Conservation (phyloP, 2,329 filamentous ascomycete species). For the Cryphonectria radicalis region DNA sequence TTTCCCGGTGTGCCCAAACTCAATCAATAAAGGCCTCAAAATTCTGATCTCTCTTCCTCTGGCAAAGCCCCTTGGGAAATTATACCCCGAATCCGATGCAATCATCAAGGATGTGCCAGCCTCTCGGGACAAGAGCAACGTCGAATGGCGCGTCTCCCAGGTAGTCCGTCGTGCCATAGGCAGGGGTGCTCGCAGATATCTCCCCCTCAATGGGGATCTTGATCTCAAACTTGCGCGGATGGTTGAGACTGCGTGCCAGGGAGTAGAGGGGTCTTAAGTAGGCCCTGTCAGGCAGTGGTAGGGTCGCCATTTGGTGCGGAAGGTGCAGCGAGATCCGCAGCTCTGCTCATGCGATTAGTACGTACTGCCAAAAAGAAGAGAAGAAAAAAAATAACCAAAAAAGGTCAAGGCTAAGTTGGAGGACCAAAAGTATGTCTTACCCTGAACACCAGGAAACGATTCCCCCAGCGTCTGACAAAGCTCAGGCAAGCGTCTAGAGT, state of each 20-base stretch:
- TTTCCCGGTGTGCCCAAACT: background rate
- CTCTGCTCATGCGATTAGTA: background rate
- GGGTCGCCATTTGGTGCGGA: background rate
- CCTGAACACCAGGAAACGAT: constrained; percentile 6
- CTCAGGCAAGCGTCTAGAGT: background rate
- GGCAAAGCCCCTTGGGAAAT: background rate
- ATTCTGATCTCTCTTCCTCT: background rate
- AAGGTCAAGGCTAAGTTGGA: too few relatives aligned
- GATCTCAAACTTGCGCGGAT: constrained; percentile 17
- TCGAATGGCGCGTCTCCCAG: constrained; percentile 12
- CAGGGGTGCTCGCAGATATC: too few relatives aligned
- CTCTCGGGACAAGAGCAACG: constrained; percentile 11
- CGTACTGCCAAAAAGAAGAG: too few relatives aligned
- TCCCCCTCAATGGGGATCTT: background rate
- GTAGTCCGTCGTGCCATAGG: background rate
- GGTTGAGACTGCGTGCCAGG: background rate
- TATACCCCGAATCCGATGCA: background rate
- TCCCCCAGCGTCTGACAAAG: background rate
- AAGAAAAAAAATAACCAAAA: background rate
- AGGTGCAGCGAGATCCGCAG: constrained; percentile 19
- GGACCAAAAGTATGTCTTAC: background rate
- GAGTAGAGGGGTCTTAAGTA: constrained; percentile 6
- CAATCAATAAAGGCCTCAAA: background rate
- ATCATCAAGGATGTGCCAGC: constrained; percentile 2
- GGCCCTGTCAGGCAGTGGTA: background rate